phyloP scores from a whole-genome alignment of 2,329 filamentous ascomycete species.

The Metarhizium humberi region DNA sequence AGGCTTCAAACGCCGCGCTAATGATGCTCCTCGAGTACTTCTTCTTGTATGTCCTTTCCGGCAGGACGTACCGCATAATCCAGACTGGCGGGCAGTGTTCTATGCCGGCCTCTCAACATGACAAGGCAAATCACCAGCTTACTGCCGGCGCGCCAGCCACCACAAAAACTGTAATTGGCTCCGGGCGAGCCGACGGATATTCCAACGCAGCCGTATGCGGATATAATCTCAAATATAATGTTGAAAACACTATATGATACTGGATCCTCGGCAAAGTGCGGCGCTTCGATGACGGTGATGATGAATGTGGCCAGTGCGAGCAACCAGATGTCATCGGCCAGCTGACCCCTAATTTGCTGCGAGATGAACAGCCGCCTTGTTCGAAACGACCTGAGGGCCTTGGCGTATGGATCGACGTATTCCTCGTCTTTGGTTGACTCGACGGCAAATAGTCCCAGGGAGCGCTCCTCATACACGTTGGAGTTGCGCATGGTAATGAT shows the following conservation, averaged over 20 bases:
- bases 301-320: conserved; percentile 51
- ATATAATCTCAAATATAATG: conserved; percentile 48
- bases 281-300: conserved; percentile 50
- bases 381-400: background rate
- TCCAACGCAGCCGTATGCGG: conserved; percentile 53
- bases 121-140: conserved; percentile 50
- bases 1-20: too few relatives aligned
- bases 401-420: background rate
- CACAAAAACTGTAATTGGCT: conserved; percentile 44
- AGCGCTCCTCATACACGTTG: conserved; percentile 44
- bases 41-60: conserved; percentile 16
- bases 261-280: conserved; percentile 28
- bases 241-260: conserved; percentile 49
- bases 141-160: conserved; percentile 42
- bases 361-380: conserved; percentile 30
- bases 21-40: conserved; percentile 3
- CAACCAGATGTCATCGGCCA: conserved; percentile 60
- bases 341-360: conserved; percentile 52
- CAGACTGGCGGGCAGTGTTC: conserved; percentile 42
- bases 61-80: conserved; percentile 43
- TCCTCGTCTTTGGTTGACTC: conserved; percentile 4
- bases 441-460: conserved; percentile 45
- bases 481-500: conserved; percentile 47
- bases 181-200: conserved; percentile 46
- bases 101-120: conserved; percentile 46